phyloP scores from a whole-genome alignment of 2,329 filamentous ascomycete species.

The Calonectria naviculata region DNA sequence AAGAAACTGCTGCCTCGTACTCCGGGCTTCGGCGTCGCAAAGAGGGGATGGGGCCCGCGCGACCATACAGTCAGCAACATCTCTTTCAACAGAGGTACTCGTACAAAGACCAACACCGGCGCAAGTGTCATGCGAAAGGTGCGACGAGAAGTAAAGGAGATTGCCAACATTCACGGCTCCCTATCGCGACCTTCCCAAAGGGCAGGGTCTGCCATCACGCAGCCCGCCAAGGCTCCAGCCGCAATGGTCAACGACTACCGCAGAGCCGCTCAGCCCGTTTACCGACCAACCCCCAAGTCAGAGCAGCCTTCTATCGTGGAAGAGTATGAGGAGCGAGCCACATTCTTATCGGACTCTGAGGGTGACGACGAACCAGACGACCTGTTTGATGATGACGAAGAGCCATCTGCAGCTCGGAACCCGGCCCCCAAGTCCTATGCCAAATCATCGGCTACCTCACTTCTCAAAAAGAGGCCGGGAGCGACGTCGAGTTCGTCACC shows the following conservation, averaged over 20 bases:
- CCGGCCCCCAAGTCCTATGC: conserved; percentile 19
- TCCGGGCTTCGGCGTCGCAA: conserved; percentile 46
- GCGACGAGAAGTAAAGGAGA: conserved; percentile 66
- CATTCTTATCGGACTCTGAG: conserved; percentile 55
- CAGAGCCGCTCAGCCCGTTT: conserved; percentile 53
- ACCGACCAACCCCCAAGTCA: conserved; percentile 37
- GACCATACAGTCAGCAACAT: conserved; percentile 47
- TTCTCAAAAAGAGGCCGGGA: conserved; percentile 33
- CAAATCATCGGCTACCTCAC: conserved; percentile 26
- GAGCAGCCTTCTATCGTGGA: conserved; percentile 36
- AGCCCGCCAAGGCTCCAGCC: conserved; percentile 61
- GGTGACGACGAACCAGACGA: conserved; percentile 39
- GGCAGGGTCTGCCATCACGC: conserved; percentile 45
- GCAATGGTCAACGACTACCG: conserved; percentile 66
- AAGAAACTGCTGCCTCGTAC: conserved; percentile 56
- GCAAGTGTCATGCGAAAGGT: conserved; percentile 67
- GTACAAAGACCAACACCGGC: conserved; percentile 63
- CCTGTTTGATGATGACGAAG: conserved; percentile 41
- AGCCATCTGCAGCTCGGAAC: conserved; percentile 16
- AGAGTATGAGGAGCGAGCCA: conserved; percentile 49
- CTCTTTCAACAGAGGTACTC: conserved; percentile 59
- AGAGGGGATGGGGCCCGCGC: conserved; percentile 41
- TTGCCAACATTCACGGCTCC: conserved; percentile 58
- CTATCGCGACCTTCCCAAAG: conserved; percentile 51
- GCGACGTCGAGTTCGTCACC: conserved; percentile 8